Conservation (phyloP, 23 red algal species). For the Agarophyton chilense region DNA sequence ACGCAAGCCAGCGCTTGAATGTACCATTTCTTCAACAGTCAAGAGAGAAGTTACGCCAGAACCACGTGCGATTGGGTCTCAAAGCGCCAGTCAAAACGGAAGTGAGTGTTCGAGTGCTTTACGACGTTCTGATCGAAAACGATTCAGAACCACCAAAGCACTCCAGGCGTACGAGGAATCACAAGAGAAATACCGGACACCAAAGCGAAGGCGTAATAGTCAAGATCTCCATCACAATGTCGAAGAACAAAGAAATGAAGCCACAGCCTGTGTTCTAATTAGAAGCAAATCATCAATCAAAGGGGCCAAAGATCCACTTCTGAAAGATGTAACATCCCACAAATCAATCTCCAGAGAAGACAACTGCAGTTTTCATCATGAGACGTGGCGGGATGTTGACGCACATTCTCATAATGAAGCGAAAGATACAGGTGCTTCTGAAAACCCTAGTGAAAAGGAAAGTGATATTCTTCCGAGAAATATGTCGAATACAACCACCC, state of each 20-base stretch:
- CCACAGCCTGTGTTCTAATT: background rate
- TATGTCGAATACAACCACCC: background rate
- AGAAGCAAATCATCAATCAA: background rate
- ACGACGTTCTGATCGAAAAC: conserved; percentile 4
- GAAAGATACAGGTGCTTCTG: background rate
- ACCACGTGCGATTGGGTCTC: background rate
- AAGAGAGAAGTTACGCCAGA: conserved; percentile 28
- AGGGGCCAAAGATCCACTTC: background rate
- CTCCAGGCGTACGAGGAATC: background rate
- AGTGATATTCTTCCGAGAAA: background rate
- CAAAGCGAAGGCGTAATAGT: background rate
- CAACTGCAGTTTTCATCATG: background rate
- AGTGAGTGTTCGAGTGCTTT: conserved; percentile 7
- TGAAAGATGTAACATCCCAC: background rate
- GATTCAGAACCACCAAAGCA: conserved; percentile 21
- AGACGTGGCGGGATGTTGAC: background rate
- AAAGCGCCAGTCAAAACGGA: background rate
- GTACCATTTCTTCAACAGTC: background rate
- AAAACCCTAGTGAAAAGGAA: background rate
- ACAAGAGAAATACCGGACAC: background rate
- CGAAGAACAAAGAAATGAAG: background rate
- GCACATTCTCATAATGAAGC: background rate
- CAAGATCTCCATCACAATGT: background rate
- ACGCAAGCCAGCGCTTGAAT: background rate
- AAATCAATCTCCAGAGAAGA: background rate